Evolutionary conservation across 805 yeast genomes (phyloP).

Genomic region (Starmerella vaccinii): DNA sequence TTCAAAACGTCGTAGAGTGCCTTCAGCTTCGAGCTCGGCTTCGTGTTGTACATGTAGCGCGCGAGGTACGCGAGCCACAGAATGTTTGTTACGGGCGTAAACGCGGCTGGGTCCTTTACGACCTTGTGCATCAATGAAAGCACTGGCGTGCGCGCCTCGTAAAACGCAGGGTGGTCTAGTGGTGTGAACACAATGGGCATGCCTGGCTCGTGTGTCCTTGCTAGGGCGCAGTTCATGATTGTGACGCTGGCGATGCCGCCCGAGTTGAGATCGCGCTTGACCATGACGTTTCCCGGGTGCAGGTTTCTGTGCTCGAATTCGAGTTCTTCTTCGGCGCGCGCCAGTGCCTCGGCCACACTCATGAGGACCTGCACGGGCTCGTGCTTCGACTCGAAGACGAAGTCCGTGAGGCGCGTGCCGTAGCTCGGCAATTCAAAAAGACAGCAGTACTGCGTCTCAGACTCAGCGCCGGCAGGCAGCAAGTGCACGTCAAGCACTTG

Average conservation of each 20-base stretch:
- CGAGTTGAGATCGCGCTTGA: slow-evolving; percentile 28
- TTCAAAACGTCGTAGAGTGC: slow-evolving; percentile 6
- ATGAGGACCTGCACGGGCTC: slow-evolving; percentile 42
- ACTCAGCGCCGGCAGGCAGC: slow-evolving; percentile 32
- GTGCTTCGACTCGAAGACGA: slow-evolving; percentile 32
- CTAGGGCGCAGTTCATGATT: slow-evolving; percentile 49
- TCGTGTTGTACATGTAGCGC: slow-evolving; percentile 34
- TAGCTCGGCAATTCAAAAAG: slow-evolving; percentile 28
- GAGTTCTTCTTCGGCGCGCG: slow-evolving; percentile 41
- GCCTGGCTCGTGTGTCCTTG: slow-evolving; percentile 29
- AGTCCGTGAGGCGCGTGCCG: slow-evolving; percentile 39
- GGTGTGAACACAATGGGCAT: slow-evolving; percentile 37
- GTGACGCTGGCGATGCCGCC: slow-evolving; percentile 40
- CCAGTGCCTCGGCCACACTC: slow-evolving; percentile 41
- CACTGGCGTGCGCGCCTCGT: slow-evolving; percentile 49
- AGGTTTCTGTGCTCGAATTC: slow-evolving; percentile 65
- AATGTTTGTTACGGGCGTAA: slow-evolving; percentile 44
- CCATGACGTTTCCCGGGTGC: slow-evolving; percentile 53
- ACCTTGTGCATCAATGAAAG: slow-evolving; percentile 41
- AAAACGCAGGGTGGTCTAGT: slow-evolving; percentile 56
- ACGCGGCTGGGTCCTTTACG: slow-evolving; percentile 37
- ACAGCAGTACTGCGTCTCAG: slow-evolving; percentile 30
- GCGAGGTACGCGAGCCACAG: slow-evolving; percentile 57
- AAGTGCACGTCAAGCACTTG: slow-evolving; percentile 32
- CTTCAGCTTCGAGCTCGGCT: slow-evolving; percentile 13